Conservation (phyloP, 805 yeast genomes). For the Debaryomyces hansenii region DNA sequence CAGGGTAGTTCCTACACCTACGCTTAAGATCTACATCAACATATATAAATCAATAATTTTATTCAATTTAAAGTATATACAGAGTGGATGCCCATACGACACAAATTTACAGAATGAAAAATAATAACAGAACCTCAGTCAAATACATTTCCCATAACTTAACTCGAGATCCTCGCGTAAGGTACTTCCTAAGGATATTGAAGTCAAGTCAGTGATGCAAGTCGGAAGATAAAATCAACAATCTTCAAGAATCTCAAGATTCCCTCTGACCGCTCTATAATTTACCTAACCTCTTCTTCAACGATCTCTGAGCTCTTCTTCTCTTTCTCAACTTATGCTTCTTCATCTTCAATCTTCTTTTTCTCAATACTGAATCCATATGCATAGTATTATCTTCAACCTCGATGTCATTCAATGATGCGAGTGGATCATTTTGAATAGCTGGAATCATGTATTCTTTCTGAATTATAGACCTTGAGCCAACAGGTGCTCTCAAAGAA, state of each 20-base stretch:
- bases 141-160: too few relatives aligned
- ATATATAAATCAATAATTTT: too few relatives aligned
- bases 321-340: constrained; percentile 96
- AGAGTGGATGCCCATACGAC: too few relatives aligned
- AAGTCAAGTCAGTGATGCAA: background rate
- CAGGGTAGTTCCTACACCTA: too few relatives aligned
- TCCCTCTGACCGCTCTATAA: constrained; percentile 13
- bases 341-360: constrained; percentile 94
- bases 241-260: background rate
- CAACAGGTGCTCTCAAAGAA: background rate
- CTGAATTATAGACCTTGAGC: background rate
- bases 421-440: constrained; percentile 4
- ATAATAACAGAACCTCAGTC: too few relatives aligned
- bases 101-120: too few relatives aligned
- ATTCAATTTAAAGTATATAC: too few relatives aligned
- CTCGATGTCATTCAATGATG: constrained; percentile 5
- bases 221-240: background rate
- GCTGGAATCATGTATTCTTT: background rate
- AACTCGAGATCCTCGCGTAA: too few relatives aligned
- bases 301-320: constrained; percentile 87
- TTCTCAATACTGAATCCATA: constrained; percentile 73
- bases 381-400: constrained; percentile 34
- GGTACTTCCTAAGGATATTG: too few relatives aligned
- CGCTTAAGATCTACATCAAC: too few relatives aligned
- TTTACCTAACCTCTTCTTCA: constrained; percentile 67